Base-by-base conservation (phyloP, 345 rosid genomes). In the Lagerstroemia speciosa region DNA sequence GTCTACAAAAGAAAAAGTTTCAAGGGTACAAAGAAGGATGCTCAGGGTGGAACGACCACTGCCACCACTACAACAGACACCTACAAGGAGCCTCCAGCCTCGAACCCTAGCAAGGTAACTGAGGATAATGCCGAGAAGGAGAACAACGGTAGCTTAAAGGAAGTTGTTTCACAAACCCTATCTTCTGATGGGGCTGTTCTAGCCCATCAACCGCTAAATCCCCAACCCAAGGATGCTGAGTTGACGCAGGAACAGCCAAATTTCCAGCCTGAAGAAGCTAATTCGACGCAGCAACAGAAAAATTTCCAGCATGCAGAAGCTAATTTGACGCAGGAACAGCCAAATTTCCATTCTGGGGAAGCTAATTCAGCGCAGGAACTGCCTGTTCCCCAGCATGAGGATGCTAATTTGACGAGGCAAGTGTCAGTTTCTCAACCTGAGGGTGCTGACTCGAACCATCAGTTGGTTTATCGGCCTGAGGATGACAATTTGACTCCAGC, bases 1-100 rank as follows among this genome's bases (percentile, higher is more conserved):
- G 99, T 93, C 17, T 93, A 93, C 72, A 86, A 82, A 19, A 84
- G 99, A 78, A 93, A 91, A 77, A 82, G 85, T 37, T 89, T 80
- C 52, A 89, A 77, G 74, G 89, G 83, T 10, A 73, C 73, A 40
- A 81, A 72, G 64, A 89, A 76, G 37, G 72, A 67, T 72, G 67
- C 48, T 69, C 43, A 22, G 36, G 55, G 24, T 53, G 64, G 19
- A 36, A 57, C 38, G 45, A 30, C 37, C 67, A 32, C 58, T 55
- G 38, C 73, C 33, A 17, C 60, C 77, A 20, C 74, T 69, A 27
- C 70, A n/a, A 41, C 46, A 41, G 46, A 2, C 61, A 53, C 72
- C 76, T 62, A 73, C 53, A 7, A 71, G 22, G 57, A 22, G 57
- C 24, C 31, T 32, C 50, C 62, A 12, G 71, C 22, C 22, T 20